phyloP scores from a whole-genome alignment of 305 asterid genomes.

The Nicotiana rustica region DNA sequence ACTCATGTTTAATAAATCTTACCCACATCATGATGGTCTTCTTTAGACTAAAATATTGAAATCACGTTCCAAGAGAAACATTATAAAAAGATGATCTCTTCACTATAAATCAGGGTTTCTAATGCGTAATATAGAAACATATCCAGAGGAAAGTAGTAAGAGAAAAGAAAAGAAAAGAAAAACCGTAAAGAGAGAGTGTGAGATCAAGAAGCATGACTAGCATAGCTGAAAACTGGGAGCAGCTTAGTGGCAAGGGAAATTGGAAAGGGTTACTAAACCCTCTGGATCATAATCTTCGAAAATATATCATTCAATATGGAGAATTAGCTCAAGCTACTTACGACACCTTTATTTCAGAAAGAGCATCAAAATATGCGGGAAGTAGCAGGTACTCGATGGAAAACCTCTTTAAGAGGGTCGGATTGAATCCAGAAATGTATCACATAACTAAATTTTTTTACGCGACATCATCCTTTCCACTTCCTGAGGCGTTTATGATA shows the following conservation, averaged over 20 bases:
- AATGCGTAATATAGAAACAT: neutral
- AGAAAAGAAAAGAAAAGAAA: neutral
- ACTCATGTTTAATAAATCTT: neutral
- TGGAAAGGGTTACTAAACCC: slow-evolving; percentile 76
- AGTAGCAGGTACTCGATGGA: slow-evolving; percentile 54
- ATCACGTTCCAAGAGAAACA: neutral
- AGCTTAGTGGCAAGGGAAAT: slow-evolving; percentile 57
- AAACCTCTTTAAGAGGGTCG: slow-evolving; percentile 54
- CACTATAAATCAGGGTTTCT: neutral
- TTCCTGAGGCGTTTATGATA: slow-evolving; percentile 61
- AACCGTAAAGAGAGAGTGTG: neutral
- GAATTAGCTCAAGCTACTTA: slow-evolving; percentile 70
- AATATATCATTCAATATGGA: slow-evolving; percentile 68
- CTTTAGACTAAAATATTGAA: neutral
- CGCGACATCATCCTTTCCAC: slow-evolving; percentile 57
- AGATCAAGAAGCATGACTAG: neutral
- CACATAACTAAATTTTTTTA: slow-evolving; percentile 61
- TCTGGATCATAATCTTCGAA: slow-evolving; percentile 65
- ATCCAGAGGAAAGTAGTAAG: neutral
- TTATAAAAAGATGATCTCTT: neutral
- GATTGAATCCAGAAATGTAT: slow-evolving; percentile 54
- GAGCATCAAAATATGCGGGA: slow-evolving; percentile 70
- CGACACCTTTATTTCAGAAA: slow-evolving; percentile 65
- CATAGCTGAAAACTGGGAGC: slow-evolving; percentile 60
- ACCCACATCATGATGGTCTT: neutral